Conservation (phyloP, 495 filamentous ascomycete genomes). For the Penicillium soppii region DNA sequence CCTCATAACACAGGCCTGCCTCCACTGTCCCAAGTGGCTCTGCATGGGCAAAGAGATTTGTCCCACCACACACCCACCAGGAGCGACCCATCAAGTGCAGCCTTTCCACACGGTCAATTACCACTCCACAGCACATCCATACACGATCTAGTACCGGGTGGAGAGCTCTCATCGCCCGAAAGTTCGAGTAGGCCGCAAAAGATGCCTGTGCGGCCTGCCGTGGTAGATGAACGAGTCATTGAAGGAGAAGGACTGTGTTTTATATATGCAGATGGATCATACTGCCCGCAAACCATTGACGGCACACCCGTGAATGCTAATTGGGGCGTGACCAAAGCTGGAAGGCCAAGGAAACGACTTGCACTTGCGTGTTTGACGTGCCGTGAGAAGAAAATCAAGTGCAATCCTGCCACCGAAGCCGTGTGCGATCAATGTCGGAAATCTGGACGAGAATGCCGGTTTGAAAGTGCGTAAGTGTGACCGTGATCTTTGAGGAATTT, state of each 20-base stretch:
- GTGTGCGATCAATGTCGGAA: slow-evolving; percentile 91
- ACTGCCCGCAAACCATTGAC: slow-evolving; percentile 80
- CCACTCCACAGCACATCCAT: slow-evolving; percentile 11
- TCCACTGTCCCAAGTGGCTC: slow-evolving; percentile 34
- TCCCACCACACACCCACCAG: slow-evolving; percentile 19
- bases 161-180: slow-evolving; percentile 24
- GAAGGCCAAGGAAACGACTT: slow-evolving; percentile 83
- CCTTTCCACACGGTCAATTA: slow-evolving; percentile 14
- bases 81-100: slow-evolving; percentile 20
- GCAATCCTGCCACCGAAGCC: slow-evolving; percentile 64
- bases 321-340: slow-evolving; percentile 92
- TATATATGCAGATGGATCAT: slow-evolving; percentile 82
- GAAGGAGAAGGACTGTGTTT: slow-evolving; percentile 81
- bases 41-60: slow-evolving; percentile 19
- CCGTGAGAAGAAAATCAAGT: slow-evolving; percentile 96
- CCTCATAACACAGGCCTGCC: slow-evolving; percentile 28
- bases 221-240: slow-evolving; percentile 52
- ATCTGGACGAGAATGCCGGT: slow-evolving; percentile 78
- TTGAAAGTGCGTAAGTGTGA: slow-evolving; percentile 78
- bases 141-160: slow-evolving; percentile 17
- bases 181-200: slow-evolving; percentile 15
- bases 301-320: slow-evolving; percentile 84
- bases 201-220: slow-evolving; percentile 35
- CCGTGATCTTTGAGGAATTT: neutral
- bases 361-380: slow-evolving; percentile 89